Base-by-base conservation (phyloP, 768 basidiomycete species). In the Infundibulicybe gibba region DNA sequence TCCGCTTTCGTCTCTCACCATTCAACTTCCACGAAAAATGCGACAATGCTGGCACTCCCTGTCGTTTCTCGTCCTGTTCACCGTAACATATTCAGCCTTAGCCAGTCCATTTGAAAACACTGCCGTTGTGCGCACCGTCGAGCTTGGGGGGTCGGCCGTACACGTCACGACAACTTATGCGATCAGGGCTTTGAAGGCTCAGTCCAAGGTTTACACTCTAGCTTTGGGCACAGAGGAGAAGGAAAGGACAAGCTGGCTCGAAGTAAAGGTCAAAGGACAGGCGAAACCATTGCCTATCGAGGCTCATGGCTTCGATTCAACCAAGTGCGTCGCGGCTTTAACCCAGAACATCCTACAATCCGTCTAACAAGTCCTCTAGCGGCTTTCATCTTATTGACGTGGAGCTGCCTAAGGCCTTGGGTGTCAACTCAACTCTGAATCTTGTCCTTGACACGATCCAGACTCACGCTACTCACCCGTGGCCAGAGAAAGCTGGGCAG, bases 101-200 rank as follows among this genome's bases (percentile, higher is more conserved):
- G 62, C 65, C 43, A 62, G 58, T 38, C 76, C 83, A 1, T 91
- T 91, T 67, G 90, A 91, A 77, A 93, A 93, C 56, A 90, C 87
- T 16, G 90, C 87, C 52, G 77, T 98, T 50, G 89, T 94, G 30
- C 86, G 92, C 58, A 84, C 88, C 5, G 74, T 93, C 49, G 94
- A 97, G 57, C 87, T 97, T 17, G 92, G 87, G 32, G 94, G 94
- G 43, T 77, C 94, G 15, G 76, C 91, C 17, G 87, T 92, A 47
- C 85, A 87, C 70, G 81, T 94, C 73, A 89, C 83, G 45, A 95
- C 94, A 40, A 89, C 91, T 41, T 97, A 87, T 66, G 83, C 87
- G 15, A 80, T 92, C 61, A 88, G 81, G 60, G 80, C 89, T 32
- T 75, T 87, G 38, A 74, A 80, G 52, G 70, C 79, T 49, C 76